Conservation (phyloP, 352 stramenopile genomes). For the Phytophthora lateralis region DNA sequence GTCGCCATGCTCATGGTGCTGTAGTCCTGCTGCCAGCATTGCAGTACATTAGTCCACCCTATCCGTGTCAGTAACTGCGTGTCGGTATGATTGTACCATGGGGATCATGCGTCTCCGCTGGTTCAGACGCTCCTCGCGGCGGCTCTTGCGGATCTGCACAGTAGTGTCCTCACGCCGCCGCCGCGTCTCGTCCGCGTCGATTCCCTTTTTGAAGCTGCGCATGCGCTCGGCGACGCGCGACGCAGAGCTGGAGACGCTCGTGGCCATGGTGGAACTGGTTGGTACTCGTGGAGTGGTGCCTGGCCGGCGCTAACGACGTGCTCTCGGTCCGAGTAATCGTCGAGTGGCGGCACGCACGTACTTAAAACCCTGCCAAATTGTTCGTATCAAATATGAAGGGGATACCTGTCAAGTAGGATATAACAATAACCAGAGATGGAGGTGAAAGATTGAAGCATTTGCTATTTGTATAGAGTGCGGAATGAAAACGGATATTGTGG, state of each 20-base stretch:
- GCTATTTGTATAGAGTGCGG: too few species aligned
- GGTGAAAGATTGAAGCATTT: too few species aligned
- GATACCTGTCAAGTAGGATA: too few species aligned
- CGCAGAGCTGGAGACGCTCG: constrained; percentile 29
- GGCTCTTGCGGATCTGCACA: constrained; percentile 89
- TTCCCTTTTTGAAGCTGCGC: constrained; percentile 89
- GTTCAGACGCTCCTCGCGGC: constrained; percentile 86
- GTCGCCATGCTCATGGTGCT: constrained; percentile 5
- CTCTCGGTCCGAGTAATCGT: constrained; percentile 11
- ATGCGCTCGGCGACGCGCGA: constrained; percentile 63
- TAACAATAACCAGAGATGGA: too few species aligned
- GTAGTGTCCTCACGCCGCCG: constrained; percentile 81
- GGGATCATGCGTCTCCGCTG: constrained; percentile 78
- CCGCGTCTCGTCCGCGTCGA: constrained; percentile 79
- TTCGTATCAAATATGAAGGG: constrained; percentile 7
- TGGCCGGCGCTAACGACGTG: neutral
- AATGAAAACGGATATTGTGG: too few species aligned
- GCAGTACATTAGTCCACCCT: neutral
- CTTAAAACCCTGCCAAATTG: constrained; percentile 2
- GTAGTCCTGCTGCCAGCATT: constrained; percentile 12
- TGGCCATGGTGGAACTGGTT: constrained; percentile 23
- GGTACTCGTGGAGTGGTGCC: neutral
- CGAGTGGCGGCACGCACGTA: constrained; percentile 5
- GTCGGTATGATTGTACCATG: constrained; percentile 24
- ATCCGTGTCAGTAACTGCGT: neutral